phyloP scores from a whole-genome alignment of 1,284 basidiomycete species.

The Athelia psychrophila region DNA sequence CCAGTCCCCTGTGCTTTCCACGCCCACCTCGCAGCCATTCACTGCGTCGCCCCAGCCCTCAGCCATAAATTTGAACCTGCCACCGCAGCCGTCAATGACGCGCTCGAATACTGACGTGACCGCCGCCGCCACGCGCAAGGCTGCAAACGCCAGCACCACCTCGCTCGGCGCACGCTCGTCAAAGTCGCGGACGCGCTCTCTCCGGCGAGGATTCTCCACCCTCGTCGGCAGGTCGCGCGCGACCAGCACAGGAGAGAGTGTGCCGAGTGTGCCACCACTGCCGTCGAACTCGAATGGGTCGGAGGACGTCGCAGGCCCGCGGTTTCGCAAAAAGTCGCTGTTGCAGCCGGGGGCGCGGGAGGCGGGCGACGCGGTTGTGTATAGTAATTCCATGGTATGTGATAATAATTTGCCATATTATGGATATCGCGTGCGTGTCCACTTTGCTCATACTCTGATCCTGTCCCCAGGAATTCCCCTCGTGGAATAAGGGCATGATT shows the following conservation, averaged over 20 bases:
- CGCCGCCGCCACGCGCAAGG: not conserved
- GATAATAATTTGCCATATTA: no score
- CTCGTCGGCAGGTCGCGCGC: not conserved
- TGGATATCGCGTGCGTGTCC: no score
- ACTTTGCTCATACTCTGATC: slow-evolving; percentile 1
- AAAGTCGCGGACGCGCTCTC: not conserved
- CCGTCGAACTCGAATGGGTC: slow-evolving; percentile 8
- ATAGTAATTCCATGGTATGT: not conserved
- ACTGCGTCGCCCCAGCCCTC: slow-evolving; percentile 4
- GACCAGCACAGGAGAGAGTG: no score
- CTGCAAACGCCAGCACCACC: no score
- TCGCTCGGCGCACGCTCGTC: not conserved
- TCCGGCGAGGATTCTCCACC: not conserved
- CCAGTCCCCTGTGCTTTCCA: slow-evolving; percentile 6
- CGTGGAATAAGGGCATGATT: slow-evolving; percentile 58
- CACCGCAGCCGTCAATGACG: no score
- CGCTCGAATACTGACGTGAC: no score
- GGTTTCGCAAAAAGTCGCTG: slow-evolving; percentile 33
- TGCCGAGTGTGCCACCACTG: not conserved
- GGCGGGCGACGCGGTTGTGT: slow-evolving; percentile 58
- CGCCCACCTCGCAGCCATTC: slow-evolving; percentile 7
- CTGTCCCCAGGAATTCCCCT: slow-evolving; percentile 27
- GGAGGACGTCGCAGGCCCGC: slow-evolving; percentile 46
- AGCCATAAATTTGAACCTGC: no score
- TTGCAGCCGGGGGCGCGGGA: slow-evolving; percentile 29